These are phyloP conservation scores for Dendrothele bispora DNA, from an alignment of 768 basidiomycete species.

Conservation along the genomic window DNA sequence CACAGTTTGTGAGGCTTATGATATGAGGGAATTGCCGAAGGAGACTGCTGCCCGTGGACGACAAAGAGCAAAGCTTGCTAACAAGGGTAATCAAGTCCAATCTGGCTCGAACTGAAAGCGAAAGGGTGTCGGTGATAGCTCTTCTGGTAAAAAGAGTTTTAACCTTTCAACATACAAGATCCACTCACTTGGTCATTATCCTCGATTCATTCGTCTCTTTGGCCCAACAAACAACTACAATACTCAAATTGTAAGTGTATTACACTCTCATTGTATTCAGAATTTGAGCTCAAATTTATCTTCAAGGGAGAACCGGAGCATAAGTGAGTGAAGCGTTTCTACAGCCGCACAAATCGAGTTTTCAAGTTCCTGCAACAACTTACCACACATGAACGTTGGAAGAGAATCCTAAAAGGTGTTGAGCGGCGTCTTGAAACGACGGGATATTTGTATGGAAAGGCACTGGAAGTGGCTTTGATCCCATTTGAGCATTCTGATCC, in stretches of 20 bases:
- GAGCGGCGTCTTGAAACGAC: no score
- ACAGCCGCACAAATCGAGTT: slow-evolving; percentile 28
- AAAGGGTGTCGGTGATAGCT: no score
- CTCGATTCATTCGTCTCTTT: slow-evolving; percentile 16
- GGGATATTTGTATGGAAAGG: no score
- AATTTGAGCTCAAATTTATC: not conserved
- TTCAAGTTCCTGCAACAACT: no score
- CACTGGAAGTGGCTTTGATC: no score
- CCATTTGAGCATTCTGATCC: no score
- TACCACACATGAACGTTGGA: no score
- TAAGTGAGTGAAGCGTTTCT: slow-evolving; percentile 29
- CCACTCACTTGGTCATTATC: slow-evolving; percentile 34
- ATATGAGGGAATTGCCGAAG: slow-evolving; percentile 2
- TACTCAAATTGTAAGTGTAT: slow-evolving; percentile 25
- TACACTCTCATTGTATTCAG: not conserved
- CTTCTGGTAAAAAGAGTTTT: no score
- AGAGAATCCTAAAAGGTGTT: no score
- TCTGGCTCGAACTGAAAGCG: no score
- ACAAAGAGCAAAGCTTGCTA: not conserved
- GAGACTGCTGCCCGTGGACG: slow-evolving; percentile 8
- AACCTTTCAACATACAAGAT: slow-evolving; percentile 33
- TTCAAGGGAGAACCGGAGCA: slow-evolving; percentile 44
- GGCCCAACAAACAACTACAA: slow-evolving; percentile 38
- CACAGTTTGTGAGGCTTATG: not conserved
- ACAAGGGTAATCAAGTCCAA: no score